Conservation (phyloP, 345 rosid genomes). For the Stellera chamaejasme region DNA sequence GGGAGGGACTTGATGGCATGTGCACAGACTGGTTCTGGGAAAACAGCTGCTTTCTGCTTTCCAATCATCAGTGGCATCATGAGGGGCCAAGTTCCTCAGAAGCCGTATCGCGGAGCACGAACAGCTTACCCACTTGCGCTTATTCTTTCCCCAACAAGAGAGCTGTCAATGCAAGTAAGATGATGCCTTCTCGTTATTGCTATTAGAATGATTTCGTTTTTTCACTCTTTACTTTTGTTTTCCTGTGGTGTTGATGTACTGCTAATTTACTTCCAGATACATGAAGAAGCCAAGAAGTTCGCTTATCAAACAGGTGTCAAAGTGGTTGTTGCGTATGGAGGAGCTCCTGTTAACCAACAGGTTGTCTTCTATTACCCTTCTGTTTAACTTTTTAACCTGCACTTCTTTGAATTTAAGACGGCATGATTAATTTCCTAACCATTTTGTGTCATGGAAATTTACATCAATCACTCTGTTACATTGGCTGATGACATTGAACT, state of each 20-base stretch:
- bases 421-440: too few species aligned
- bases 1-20: constrained; percentile 99
- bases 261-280: constrained; percentile 53
- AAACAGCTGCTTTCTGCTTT: constrained; percentile 98
- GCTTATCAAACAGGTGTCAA: constrained; percentile 96
- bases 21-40: constrained; percentile 99
- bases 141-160: constrained; percentile 96
- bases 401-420: too few species aligned
- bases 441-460: too few species aligned
- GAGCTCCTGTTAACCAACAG: constrained; percentile 92
- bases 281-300: constrained; percentile 94
- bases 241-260: neutral
- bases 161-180: constrained; percentile 85
- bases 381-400: neutral
- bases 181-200: constrained; percentile 10
- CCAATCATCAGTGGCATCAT: constrained; percentile 92
- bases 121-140: constrained; percentile 89
- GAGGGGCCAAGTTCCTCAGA: constrained; percentile 57
- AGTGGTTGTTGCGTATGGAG: constrained; percentile 98
- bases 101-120: constrained; percentile 70
- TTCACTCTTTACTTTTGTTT: neutral
- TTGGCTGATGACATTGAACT: neutral
- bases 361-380: constrained; percentile 21
- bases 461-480: too few species aligned
- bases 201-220: neutral